phyloP scores from a whole-genome alignment of 2,329 filamentous ascomycete species.

The Colletotrichum trifolii region DNA sequence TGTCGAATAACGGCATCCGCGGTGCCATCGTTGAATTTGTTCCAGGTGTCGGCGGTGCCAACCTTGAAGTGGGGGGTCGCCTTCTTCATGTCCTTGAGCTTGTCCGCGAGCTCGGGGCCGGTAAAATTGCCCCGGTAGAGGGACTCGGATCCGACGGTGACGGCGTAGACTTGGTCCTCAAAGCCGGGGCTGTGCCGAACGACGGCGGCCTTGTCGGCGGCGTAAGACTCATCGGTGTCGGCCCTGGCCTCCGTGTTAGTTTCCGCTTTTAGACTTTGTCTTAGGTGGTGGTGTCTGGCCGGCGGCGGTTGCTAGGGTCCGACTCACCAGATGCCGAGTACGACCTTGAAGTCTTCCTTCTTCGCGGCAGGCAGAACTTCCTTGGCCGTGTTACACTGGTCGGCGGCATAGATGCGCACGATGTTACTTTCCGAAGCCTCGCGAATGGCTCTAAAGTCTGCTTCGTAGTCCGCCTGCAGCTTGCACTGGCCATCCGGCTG shows the following conservation, averaged over 20 bases:
- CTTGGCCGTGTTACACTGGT: slow-evolving; percentile 72
- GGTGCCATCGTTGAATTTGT: slow-evolving; percentile 76
- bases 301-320: background rate
- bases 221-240: slow-evolving; percentile 71
- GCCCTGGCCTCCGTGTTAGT: slow-evolving; percentile 55
- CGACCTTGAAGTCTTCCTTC: slow-evolving; percentile 71
- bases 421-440: slow-evolving; percentile 60
- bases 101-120: slow-evolving; percentile 66
- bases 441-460: slow-evolving; percentile 72
- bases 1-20: slow-evolving; percentile 71
- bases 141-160: slow-evolving; percentile 77
- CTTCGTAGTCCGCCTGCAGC: slow-evolving; percentile 68
- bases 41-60: slow-evolving; percentile 79
- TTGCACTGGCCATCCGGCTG: slow-evolving; percentile 71
- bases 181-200: slow-evolving; percentile 56
- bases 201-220: slow-evolving; percentile 66
- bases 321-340: slow-evolving; percentile 76
- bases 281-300: background rate
- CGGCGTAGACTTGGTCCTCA: slow-evolving; percentile 71
- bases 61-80: slow-evolving; percentile 66
- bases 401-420: slow-evolving; percentile 75
- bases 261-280: background rate
- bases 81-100: slow-evolving; percentile 71
- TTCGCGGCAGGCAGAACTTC: slow-evolving; percentile 74
- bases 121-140: slow-evolving; percentile 77